Evolutionary conservation across 2,329 filamentous ascomycete genomes (phyloP).

Genomic region (Didymella lethalis): DNA sequence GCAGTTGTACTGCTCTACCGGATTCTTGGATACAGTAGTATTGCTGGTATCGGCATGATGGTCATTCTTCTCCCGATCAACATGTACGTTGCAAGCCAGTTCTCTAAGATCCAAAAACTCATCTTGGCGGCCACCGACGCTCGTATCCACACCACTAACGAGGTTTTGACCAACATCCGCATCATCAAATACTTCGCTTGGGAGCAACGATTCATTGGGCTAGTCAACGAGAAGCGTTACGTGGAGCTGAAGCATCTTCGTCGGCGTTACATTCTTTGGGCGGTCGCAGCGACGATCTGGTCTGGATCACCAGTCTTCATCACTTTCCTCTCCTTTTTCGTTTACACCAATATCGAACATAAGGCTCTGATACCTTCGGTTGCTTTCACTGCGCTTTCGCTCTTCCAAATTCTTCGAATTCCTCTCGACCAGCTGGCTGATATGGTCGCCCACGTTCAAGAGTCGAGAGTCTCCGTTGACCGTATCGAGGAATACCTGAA

Average conservation of each 20-base stretch:
- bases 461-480: slow-evolving; percentile 95
- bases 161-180: slow-evolving; percentile 94
- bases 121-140: slow-evolving; percentile 95
- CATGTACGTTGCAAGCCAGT: slow-evolving; percentile 84
- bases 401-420: slow-evolving; percentile 92
- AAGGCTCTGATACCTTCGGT: slow-evolving; percentile 90
- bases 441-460: slow-evolving; percentile 98
- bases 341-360: slow-evolving; percentile 89
- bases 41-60: slow-evolving; percentile 94
- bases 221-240: slow-evolving; percentile 87
- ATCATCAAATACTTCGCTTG: slow-evolving; percentile 99
- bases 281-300: slow-evolving; percentile 90
- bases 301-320: slow-evolving; percentile 95
- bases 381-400: slow-evolving; percentile 93
- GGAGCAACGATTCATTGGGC: slow-evolving; percentile 87
- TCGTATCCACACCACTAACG: slow-evolving; percentile 94
- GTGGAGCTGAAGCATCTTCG: slow-evolving; percentile 81
- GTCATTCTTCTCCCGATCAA: slow-evolving; percentile 87
- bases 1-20: slow-evolving; percentile 84
- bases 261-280: slow-evolving; percentile 88
- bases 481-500: slow-evolving; percentile 93
- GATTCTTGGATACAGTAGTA: slow-evolving; percentile 90
- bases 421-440: slow-evolving; percentile 95
- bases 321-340: slow-evolving; percentile 93
- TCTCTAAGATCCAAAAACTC: slow-evolving; percentile 84